Base-by-base conservation (phyloP, 495 filamentous ascomycete species). In the Aspergillus coremiiformis region DNA sequence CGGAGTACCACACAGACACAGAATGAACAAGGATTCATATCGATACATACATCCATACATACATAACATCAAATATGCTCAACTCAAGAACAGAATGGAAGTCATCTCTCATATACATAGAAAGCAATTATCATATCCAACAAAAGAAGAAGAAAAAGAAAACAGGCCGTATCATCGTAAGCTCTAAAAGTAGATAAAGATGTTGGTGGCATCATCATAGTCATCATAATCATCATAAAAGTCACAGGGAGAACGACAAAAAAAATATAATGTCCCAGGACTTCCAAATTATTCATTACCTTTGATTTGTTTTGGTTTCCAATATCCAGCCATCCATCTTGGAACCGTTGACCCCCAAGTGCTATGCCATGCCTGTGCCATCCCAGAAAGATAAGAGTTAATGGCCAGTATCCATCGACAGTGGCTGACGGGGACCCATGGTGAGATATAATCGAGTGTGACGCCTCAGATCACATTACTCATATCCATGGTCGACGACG, bases 381-480 rank as follows among this genome's bases (percentile, higher is more conserved):
- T 19, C 43, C 48, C 42, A 46, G 52, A 51, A 29, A 3, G 46
- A 53, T 15, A 49, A 26, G 21, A 39, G n/a, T 15, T 15, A 57
- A n/a, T n/a, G n/a, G n/a, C n/a, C n/a, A n/a, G n/a, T 35, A 8
- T 27, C 24, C 24, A 27, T 27, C 12, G 5, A n/a, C 6, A 0
- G n/a, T 5, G 10, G 32, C 32, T 15, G 32, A 35, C 11, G 9
- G 1, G 10, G 32, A n/a, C 10, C 12, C 9, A 15, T 35, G 32
- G 32, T n/a, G 32, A 35, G 58, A 66, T 53, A 41, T 21, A 17
- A 41, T 35, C 8, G 58, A 71, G 66, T 64, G 66, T 72, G 68
- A 72, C 67, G 66, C 67, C 64, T 76, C 69, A 77, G 32, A 77
- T 71, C 70, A 72, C 64, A 55, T 74, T 74, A 47, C 71, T 73